Evolutionary conservation across 23 red algal genomes (phyloP).

Genomic region (Cyanidioschyzon merolae): DNA sequence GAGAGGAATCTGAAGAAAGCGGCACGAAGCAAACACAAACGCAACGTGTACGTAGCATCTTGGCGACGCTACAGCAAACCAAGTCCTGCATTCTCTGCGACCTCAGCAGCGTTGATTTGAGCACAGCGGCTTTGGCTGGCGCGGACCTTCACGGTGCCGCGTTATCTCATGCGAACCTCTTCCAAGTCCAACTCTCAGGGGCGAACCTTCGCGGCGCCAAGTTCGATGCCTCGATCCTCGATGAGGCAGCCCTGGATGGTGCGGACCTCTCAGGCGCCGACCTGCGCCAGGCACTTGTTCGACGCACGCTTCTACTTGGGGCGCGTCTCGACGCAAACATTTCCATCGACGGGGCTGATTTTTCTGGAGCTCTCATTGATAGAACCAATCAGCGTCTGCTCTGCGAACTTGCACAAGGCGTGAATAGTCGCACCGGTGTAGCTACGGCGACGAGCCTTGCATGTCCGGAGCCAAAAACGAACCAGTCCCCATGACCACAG

Average conservation of each 20-base stretch:
- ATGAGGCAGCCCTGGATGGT: constrained; percentile 5
- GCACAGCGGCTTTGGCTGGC: not conserved
- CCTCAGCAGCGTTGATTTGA: not conserved
- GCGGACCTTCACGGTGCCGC: not conserved
- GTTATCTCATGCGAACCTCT: not conserved
- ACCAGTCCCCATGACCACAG: not conserved
- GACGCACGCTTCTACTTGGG: not conserved
- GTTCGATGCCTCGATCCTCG: not conserved
- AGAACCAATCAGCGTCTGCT: not conserved
- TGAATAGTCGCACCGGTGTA: not conserved
- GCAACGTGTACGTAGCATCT: not conserved
- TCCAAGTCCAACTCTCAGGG: not conserved
- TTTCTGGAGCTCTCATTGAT: not conserved
- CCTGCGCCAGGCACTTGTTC: not conserved
- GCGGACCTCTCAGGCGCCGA: not conserved
- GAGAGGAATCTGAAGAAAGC: too few relatives aligned
- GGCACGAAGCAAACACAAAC: too few relatives aligned
- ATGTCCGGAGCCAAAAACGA: not conserved
- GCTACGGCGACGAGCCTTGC: not conserved
- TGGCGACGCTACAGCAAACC: not conserved
- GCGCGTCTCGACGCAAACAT: not conserved
- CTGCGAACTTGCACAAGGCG: not conserved
- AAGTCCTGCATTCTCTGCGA: not conserved
- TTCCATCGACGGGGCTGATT: constrained; percentile 4
- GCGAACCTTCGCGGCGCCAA: not conserved